phyloP scores from a whole-genome alignment of 2,329 filamentous ascomycete genomes.

The Cladosporium austrohemisphaericum region DNA sequence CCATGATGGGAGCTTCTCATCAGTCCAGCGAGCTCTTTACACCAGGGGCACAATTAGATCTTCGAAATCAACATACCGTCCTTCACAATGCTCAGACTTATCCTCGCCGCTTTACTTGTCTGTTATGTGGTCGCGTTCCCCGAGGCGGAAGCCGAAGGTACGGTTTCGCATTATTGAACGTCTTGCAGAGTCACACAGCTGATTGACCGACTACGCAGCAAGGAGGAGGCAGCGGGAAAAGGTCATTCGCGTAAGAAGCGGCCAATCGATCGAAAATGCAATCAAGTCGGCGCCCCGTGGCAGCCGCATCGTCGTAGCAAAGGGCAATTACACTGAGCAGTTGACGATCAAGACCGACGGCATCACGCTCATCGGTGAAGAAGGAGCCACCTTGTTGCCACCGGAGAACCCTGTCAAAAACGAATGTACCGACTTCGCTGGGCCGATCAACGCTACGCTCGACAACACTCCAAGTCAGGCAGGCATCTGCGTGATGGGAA shows the following conservation, averaged over 20 bases:
- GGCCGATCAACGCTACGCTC: conserved; percentile 8
- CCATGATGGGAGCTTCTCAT: no score
- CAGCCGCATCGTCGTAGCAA: conserved; percentile 33
- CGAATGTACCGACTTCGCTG: conserved; percentile 32
- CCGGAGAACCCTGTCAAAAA: conserved; percentile 27
- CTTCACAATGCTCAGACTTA: conserved; percentile 3
- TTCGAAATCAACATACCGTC: no score
- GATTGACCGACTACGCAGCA: no score
- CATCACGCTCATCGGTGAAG: conserved; percentile 32
- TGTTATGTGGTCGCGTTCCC: neutral
- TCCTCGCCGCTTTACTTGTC: neutral
- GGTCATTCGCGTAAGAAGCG: conserved; percentile 10
- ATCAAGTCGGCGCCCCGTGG: conserved; percentile 30
- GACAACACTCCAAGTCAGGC: conserved; percentile 19
- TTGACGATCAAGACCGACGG: conserved; percentile 35
- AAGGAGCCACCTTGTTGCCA: conserved; percentile 28
- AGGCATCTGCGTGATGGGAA: conserved; percentile 37
- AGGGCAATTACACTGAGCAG: conserved; percentile 36
- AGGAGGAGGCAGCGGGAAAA: neutral
- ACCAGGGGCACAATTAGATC: no score
- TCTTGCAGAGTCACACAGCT: no score
- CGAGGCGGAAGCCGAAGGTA: conserved; percentile 9
- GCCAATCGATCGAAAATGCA: conserved; percentile 31
- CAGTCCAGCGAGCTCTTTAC: no score
- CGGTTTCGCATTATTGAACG: neutral